Evolutionary conservation across 495 filamentous ascomycete species (phyloP), one percentile per base, ranked within the genome.

Genomic region (Aspergillus steynii): DNA sequence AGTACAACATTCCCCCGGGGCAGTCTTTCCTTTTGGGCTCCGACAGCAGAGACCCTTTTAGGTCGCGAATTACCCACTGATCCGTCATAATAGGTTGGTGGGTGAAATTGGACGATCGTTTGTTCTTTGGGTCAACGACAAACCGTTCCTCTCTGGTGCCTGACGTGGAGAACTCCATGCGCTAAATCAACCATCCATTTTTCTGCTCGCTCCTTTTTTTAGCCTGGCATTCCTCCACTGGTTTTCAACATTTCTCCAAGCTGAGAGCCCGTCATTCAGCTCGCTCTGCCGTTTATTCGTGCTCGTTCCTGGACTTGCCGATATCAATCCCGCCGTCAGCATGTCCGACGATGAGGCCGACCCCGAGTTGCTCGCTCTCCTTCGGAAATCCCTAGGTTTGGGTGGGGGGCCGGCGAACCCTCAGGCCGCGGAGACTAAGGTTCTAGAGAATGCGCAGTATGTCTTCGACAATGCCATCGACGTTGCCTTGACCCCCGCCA

Each of bases 331-430:
- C 54, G n/a, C 45, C 50, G 1, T 50, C 65, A 78, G 46, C 42
- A 92, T 93, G 89, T 93, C 91, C 28, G 93, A 97, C 76, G 90
- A 95, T 70, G 94, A 96, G 71, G 83, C 88, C 52, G 95, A 98
- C 69, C 86, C 82, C 28, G 94, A 97, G 68, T 86, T 99, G 31
- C 83, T 98, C 12, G 92, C 84, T 61, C 88, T 98, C 29, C 84
- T 99, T 26, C 89, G 93, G 29, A 84, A 93, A 73, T 90, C 91
- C 58, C 82, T 97, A 53, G 84, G 85, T 14, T 71, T 87, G 42
- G 82, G 85, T 54, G 82, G 81, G 54, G 76, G 76, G 26, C 71
- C 75, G 56, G 70, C 80, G 3, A 79, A 85, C n/a, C 80, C 70
- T n/a, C 71, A 83, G 46, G 65, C 74, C 1, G 71, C 79, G 32